Evolutionary conservation across 192 early-diverging fungal species (phyloP), one percentile per base, ranked within the genome.

Genomic region (Backusella parvicylindrica): DNA sequence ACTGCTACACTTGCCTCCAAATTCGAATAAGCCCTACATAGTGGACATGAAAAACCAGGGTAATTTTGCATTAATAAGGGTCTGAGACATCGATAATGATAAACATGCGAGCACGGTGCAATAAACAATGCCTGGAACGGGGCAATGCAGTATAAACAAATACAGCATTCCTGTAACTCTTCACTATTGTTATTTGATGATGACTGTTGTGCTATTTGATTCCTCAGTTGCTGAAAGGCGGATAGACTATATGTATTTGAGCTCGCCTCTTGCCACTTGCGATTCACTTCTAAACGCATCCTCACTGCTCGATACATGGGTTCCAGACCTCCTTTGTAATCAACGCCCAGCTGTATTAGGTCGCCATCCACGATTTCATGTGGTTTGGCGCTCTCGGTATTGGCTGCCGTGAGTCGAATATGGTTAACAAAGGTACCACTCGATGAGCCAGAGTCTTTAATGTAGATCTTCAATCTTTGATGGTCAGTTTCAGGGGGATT

Each of bases 401-500:
- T 89, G 18, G 92, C 88, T 13, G 93, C 91, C 77, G 89, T 90
- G 31, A 97, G 80, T 23, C 95, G 80, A 82, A 95, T 90, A 83
- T 94, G 89, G 86, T 97, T 97, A 26, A 97, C 82, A 77, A 96
- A 97, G 9, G 95, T 97, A 8, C 95, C 95, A 38, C 93, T 95
- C 5, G 95, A 96, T 31, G 90, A 92, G 47, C 92, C 93, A 47
- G 91, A 89, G 79, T 97, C 95, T 78, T 89, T 92, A 71, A 96
- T 89, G 75, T 84, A 97, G 12, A 97, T 83, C 92, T 95, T 50
- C 18, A 38, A 31, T 65, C 26, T 26, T 43, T 21, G 31, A 67
- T 33, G 35, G 66, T 68, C 43, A 40, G 64, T 65, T 11, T 38
- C 23, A 56, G 23, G 23, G 50, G 23, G 50, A 50, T 21, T 50